Percentiles rank a stretch among this genome's conserved stretches.
Conservation (phyloP, 495 filamentous ascomycete species). For the Penicillium coprophilum region DNA sequence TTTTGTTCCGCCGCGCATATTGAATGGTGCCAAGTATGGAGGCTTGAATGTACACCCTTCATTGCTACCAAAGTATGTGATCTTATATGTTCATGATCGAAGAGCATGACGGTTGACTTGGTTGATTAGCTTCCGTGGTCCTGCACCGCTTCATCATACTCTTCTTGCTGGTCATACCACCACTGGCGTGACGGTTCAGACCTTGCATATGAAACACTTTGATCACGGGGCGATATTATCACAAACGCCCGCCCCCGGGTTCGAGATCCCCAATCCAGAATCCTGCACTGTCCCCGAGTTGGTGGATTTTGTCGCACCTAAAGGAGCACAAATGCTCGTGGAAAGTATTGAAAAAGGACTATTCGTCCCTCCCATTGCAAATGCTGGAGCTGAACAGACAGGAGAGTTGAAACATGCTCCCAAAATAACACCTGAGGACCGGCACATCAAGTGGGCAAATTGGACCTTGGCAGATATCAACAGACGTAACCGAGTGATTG, state of each 20-base stretch:
- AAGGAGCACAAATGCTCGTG: conserved; percentile 62
- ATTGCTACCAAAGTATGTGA: conserved; percentile 74
- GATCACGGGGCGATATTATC: conserved; percentile 74
- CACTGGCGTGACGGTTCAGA: conserved; percentile 82
- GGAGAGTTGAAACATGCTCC: conserved; percentile 41
- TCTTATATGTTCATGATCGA: not conserved
- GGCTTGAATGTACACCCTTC: conserved; percentile 95
- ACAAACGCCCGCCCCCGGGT: conserved; percentile 59
- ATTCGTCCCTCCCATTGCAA: conserved; percentile 62
- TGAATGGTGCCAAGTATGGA: conserved; percentile 69
- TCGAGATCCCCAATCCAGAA: conserved; percentile 48
- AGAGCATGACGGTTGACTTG: conserved; percentile 6
- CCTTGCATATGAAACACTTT: conserved; percentile 69
- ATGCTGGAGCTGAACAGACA: conserved; percentile 28
- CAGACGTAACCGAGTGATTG: conserved; percentile 51
- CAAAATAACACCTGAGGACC: conserved; percentile 55
- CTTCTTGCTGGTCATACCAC: conserved; percentile 55
- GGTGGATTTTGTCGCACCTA: conserved; percentile 37
- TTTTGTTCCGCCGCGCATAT: conserved; percentile 75
- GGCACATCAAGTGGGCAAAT: conserved; percentile 52
- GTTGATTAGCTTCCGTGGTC: conserved; percentile 61
- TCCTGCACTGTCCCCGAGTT: conserved; percentile 46
- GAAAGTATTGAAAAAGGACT: conserved; percentile 54
- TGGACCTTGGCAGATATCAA: conserved; percentile 51
- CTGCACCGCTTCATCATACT: conserved; percentile 78